Evolutionary conservation across 257 asterid genomes (phyloP), one percentile per base, ranked within the genome.

Genomic region (Verbascum thapsus): DNA sequence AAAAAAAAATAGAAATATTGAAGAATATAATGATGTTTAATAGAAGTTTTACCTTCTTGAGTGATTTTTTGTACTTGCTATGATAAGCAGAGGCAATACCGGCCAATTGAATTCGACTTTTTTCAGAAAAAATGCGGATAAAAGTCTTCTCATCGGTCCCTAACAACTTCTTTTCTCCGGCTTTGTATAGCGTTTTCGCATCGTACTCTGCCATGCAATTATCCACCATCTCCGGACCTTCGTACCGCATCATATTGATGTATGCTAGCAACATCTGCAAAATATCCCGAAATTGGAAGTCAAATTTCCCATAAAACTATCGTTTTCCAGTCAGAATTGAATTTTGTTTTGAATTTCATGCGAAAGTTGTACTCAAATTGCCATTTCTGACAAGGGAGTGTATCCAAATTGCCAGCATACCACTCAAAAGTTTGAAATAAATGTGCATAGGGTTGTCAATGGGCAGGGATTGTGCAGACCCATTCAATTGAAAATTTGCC

Each of bases 71-170:
- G 12, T 85, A 88, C 81, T 74, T 78, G 78, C 19, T 67, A 41
- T 69, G 75, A 72, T 94, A 94, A 70, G 86, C 88, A 81, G 84
- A 63, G 64, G 76, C 62, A 72, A 94, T 87, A 34, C 80, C 79
- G 34, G 82, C 86, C 80, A 90, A 72, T 56, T 94, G 99, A 5
- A 92, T 80, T 55, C 82, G 72, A 80, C 95, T 87, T 69, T 86
- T 79, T 73, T 80, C 92, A 60, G 81, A 68, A 64, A 94, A 90
- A 18, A 94, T 77, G 66, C 70, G 77, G 44, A 90, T 81, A 63
- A 94, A 94, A 39, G 82, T 76, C 63, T 72, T 79, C 76, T 94
- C 99, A 53, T 94, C 99, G 22, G 98, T 94, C 67, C 99, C 98
- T 26, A 91, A 44, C 82, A 26, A 26, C 32, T 61, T 88, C 79